These are phyloP conservation scores for Saccharomycopsis amapae DNA, from an alignment of 805 yeast species.

Conservation along the genomic window DNA sequence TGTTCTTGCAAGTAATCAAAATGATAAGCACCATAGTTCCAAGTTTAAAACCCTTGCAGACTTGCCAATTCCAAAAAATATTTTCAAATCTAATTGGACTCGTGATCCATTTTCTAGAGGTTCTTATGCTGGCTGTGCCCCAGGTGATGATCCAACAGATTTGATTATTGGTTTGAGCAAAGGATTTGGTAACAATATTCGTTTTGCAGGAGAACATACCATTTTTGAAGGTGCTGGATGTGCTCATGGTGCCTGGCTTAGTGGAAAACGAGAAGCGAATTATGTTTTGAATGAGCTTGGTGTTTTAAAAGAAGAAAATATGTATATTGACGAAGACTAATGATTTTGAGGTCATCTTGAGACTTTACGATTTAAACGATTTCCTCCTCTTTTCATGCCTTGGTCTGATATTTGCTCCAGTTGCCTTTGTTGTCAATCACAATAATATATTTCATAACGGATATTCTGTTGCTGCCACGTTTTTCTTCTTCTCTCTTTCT, in stretches of 20 bases:
- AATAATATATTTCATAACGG: no score
- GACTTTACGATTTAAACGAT: no score
- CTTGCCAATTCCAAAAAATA: slow-evolving; percentile 34
- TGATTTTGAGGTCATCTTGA: no score
- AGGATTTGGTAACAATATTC: slow-evolving; percentile 45
- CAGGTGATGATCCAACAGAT: slow-evolving; percentile 64
- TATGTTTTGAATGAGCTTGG: slow-evolving; percentile 29
- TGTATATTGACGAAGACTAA: slow-evolving; percentile 7
- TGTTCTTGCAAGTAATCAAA: slow-evolving; percentile 25
- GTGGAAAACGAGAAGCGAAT: slow-evolving; percentile 56
- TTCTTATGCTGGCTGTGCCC: slow-evolving; percentile 65
- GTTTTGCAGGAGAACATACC: slow-evolving; percentile 93
- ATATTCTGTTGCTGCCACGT: no score
- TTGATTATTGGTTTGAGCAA: slow-evolving; percentile 52
- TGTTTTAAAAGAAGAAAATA: slow-evolving; percentile 18
- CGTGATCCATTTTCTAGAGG: slow-evolving; percentile 73
- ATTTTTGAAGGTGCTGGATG: slow-evolving; percentile 84
- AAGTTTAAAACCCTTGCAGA: slow-evolving; percentile 16
- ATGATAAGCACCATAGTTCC: slow-evolving; percentile 25
- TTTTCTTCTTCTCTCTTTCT: no score
- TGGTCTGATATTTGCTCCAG: no score
- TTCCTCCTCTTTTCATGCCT: no score
- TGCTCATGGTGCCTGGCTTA: slow-evolving; percentile 83
- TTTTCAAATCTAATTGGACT: slow-evolving; percentile 68
- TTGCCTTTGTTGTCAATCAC: no score